Conservation (phyloP, 1,139 yeast genomes). For the Taphrina flavorubra region DNA sequence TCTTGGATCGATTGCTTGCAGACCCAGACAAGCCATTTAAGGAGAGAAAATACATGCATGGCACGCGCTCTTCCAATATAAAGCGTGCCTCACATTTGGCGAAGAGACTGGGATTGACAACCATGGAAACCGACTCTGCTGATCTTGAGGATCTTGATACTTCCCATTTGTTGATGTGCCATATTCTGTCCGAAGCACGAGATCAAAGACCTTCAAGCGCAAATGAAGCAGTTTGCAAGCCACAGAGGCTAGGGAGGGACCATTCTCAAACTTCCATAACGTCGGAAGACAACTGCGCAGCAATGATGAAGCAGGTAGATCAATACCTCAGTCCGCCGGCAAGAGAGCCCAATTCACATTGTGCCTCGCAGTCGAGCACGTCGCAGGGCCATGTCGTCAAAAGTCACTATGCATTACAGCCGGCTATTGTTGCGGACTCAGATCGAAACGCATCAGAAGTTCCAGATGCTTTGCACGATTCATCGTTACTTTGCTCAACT, state of each 20-base stretch:
- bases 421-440: not conserved
- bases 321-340: too few relatives aligned
- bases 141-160: slow-evolving; percentile 4
- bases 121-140: not conserved
- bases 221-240: not conserved
- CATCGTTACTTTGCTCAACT: not conserved
- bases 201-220: not conserved
- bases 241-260: not conserved
- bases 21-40: not conserved
- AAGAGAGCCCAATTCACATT: too few relatives aligned
- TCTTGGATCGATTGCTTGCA: slow-evolving; percentile 3
- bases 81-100: not conserved
- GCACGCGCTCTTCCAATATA: not conserved
- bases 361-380: not conserved
- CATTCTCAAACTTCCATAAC: too few relatives aligned
- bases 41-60: slow-evolving; percentile 1
- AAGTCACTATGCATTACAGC: not conserved
- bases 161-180: not conserved
- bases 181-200: slow-evolving; percentile 1
- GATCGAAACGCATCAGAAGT: not conserved
- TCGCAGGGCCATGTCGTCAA: not conserved
- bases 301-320: too few relatives aligned
- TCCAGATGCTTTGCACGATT: not conserved
- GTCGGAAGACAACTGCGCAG: too few relatives aligned
- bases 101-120: not conserved